Conservation (phyloP, 2,329 filamentous ascomycete species). For the Botrytis fabae region DNA sequence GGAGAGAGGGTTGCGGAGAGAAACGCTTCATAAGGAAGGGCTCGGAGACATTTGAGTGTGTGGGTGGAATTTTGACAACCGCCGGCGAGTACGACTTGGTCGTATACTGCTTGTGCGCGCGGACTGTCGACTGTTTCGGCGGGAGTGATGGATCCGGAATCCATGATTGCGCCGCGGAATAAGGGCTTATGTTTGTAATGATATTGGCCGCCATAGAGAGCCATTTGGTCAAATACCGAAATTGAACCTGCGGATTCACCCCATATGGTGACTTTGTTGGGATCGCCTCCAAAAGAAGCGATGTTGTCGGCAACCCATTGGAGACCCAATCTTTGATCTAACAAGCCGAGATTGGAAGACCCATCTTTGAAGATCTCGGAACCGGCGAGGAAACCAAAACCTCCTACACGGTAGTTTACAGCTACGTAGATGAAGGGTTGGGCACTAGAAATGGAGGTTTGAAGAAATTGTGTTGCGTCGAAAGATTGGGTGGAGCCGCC, state of each 20-base stretch:
- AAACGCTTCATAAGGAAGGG: constrained; percentile 57
- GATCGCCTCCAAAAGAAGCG: constrained; percentile 60
- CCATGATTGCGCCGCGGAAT: constrained; percentile 77
- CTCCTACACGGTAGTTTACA: constrained; percentile 64
- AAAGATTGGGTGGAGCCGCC: constrained; percentile 53
- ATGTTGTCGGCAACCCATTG: constrained; percentile 74
- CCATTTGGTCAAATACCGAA: constrained; percentile 74
- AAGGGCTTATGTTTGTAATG: constrained; percentile 72
- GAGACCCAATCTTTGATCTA: constrained; percentile 60
- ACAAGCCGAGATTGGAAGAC: constrained; percentile 61
- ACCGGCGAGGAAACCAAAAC: constrained; percentile 68
- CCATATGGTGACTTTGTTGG: constrained; percentile 52
- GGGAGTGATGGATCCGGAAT: constrained; percentile 64
- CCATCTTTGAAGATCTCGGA: constrained; percentile 53
- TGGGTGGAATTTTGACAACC: constrained; percentile 60
- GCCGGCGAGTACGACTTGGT: constrained; percentile 57
- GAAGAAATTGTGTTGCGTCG: constrained; percentile 50
- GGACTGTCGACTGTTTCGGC: constrained; percentile 61
- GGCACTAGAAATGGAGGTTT: constrained; percentile 62
- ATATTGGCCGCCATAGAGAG: constrained; percentile 69
- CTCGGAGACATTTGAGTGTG: constrained; percentile 65
- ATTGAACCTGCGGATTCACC: constrained; percentile 63
- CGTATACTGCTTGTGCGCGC: constrained; percentile 65
- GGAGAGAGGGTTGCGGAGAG: constrained; percentile 68
- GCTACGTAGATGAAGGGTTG: constrained; percentile 57